A percentile compares a stretch with the other conserved stretches of the same genome.
Conservation (phyloP, 768 basidiomycete genomes). For the Leccinum imitatum region DNA sequence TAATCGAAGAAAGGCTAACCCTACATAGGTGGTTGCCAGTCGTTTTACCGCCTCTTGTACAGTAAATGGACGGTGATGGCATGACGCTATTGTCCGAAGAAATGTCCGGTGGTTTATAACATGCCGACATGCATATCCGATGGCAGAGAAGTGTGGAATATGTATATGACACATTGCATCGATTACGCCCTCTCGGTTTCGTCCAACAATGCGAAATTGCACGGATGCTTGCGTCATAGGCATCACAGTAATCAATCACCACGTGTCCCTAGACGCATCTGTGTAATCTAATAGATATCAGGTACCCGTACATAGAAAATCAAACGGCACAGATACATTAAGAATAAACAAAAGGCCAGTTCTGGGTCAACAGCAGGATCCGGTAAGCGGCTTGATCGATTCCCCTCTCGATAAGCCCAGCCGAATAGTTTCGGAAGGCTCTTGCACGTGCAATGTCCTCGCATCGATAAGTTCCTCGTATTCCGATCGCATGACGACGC, state of each 20-base stretch:
- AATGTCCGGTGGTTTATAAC: not conserved
- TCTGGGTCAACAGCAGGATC: slow-evolving; percentile 21
- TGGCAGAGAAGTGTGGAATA: not conserved
- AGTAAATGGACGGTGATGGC: not conserved
- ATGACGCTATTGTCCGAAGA: not conserved
- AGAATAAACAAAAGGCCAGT: slow-evolving; percentile 25
- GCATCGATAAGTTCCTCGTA: slow-evolving; percentile 60
- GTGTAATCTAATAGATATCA: not conserved
- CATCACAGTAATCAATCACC: too few relatives aligned
- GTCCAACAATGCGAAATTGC: not conserved
- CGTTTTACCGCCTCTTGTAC: not conserved
- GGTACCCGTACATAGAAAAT: not conserved
- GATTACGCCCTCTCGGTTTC: too few relatives aligned
- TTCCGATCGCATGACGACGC: slow-evolving; percentile 65
- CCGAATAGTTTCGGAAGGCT: slow-evolving; percentile 39
- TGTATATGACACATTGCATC: not conserved
- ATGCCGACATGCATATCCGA: not conserved
- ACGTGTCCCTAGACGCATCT: not conserved
- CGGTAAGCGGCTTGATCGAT: slow-evolving; percentile 6
- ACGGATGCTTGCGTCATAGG: not conserved
- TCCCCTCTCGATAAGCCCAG: slow-evolving; percentile 26
- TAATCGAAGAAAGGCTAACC: not conserved
- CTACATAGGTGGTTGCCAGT: not conserved
- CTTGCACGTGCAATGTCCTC: slow-evolving; percentile 40
- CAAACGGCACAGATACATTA: slow-evolving; percentile 9